Percentiles rank a stretch among this genome's conserved stretches.
Evolutionary conservation across 352 stramenopile genomes (phyloP).

Genomic region (Phytophthora brassicae): DNA sequence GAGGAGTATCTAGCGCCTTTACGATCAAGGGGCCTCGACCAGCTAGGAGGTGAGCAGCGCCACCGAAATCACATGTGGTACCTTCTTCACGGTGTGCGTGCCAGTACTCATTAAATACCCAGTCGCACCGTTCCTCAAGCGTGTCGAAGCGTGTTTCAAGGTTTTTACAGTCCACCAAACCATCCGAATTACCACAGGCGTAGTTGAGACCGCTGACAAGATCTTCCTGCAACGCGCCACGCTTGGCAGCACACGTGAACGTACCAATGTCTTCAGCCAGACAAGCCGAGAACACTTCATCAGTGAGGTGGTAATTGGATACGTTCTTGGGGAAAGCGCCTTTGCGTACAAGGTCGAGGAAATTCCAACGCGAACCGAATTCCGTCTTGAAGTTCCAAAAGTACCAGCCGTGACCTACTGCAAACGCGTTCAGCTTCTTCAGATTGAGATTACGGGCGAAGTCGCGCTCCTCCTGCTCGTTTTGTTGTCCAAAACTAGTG

Average conservation of each 20-base stretch:
- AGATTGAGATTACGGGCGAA: slow-evolving; percentile 78
- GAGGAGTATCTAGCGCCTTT: slow-evolving; percentile 17
- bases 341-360: slow-evolving; percentile 67
- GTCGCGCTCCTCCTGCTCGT: slow-evolving; percentile 73
- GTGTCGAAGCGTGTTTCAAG: slow-evolving; percentile 47
- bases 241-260: slow-evolving; percentile 67
- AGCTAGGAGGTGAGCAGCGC: slow-evolving; percentile 53
- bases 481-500: slow-evolving; percentile 77
- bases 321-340: slow-evolving; percentile 75
- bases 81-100: slow-evolving; percentile 55
- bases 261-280: slow-evolving; percentile 70
- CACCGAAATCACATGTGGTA: slow-evolving; percentile 78
- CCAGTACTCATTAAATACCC: slow-evolving; percentile 61
- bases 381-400: slow-evolving; percentile 65
- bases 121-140: slow-evolving; percentile 52
- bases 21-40: slow-evolving; percentile 7
- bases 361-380: slow-evolving; percentile 90
- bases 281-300: slow-evolving; percentile 62
- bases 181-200: slow-evolving; percentile 47
- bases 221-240: slow-evolving; percentile 49
- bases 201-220: slow-evolving; percentile 60
- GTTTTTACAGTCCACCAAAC: slow-evolving; percentile 49
- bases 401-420: slow-evolving; percentile 91
- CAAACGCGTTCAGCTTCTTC: slow-evolving; percentile 93
- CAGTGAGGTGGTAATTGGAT: slow-evolving; percentile 44